Percentiles rank a stretch among this genome's conserved stretches.
Conservation (phyloP, 371 early-diverging fungal genomes). For the Mucor mucedo region DNA sequence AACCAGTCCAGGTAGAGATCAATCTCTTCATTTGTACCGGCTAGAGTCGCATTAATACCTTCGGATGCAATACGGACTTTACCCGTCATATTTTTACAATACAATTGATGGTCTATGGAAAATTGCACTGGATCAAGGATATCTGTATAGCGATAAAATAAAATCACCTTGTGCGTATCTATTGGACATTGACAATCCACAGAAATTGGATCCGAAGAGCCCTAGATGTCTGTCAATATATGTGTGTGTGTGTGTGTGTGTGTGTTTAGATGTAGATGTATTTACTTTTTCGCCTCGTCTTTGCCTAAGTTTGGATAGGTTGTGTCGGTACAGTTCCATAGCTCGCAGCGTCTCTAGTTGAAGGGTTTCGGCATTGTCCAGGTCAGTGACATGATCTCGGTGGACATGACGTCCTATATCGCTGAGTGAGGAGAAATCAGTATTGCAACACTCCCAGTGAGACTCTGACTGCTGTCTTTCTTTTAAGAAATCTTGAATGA, state of each 20-base stretch:
- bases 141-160: conserved; percentile 63
- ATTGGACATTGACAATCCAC: conserved; percentile 38
- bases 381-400: conserved; percentile 16
- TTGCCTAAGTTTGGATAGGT: conserved; percentile 15
- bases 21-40: conserved; percentile 52
- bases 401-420: conserved; percentile 29
- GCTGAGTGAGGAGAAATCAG: conserved; percentile 5
- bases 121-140: conserved; percentile 49
- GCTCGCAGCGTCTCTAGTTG: not conserved
- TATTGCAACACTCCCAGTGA: conserved; percentile 31
- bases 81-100: conserved; percentile 50
- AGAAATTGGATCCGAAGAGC: conserved; percentile 50
- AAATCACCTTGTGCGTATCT: conserved; percentile 50
- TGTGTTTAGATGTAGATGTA: not conserved
- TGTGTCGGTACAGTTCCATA: conserved; percentile 14
- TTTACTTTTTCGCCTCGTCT: conserved; percentile 37
- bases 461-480: conserved; percentile 13
- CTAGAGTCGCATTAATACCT: conserved; percentile 73
- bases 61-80: conserved; percentile 69
- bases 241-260: not conserved
- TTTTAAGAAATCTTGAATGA: conserved; percentile 27
- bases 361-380: not conserved
- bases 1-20: conserved; percentile 56
- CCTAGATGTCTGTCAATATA: conserved; percentile 10
- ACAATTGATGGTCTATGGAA: conserved; percentile 48